Evolutionary conservation across 2,329 filamentous ascomycete genomes (phyloP).

Genomic region (Clarireedia monteithiana): DNA sequence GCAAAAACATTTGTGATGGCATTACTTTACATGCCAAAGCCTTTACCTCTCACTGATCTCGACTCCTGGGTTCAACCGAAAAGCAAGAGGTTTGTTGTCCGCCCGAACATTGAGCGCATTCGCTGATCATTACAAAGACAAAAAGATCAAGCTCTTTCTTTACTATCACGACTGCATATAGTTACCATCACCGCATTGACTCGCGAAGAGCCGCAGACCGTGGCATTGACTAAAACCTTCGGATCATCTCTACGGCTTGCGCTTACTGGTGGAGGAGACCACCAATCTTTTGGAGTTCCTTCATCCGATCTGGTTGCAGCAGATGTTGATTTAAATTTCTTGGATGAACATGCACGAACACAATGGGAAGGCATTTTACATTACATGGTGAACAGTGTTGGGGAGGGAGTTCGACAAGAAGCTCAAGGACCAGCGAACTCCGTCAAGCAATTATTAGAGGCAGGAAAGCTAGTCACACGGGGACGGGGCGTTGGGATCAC

Average conservation of each 20-base stretch:
- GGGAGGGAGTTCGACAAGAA: conserved; percentile 39
- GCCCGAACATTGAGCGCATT: neutral
- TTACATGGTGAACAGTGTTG: conserved; percentile 80
- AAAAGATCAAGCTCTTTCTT: conserved; percentile 75
- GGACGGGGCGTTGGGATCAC: conserved; percentile 65
- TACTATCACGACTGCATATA: conserved; percentile 82
- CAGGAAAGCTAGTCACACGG: conserved; percentile 70
- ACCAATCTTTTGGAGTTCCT: conserved; percentile 86
- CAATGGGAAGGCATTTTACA: conserved; percentile 97
- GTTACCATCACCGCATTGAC: conserved; percentile 55
- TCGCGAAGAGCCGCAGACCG: conserved; percentile 59
- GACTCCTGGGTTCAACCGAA: conserved; percentile 77
- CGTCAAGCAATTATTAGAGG: conserved; percentile 76
- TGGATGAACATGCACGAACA: conserved; percentile 77
- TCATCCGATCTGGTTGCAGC: conserved; percentile 55
- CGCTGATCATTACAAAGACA: conserved; percentile 42
- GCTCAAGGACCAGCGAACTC: conserved; percentile 58
- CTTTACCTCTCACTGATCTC: conserved; percentile 71
- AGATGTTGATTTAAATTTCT: conserved; percentile 59
- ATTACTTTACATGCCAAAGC: conserved; percentile 80
- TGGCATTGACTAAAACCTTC: conserved; percentile 76
- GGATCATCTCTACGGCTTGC: conserved; percentile 75
- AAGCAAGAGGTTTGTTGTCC: conserved; percentile 41
- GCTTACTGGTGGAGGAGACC: conserved; percentile 76
- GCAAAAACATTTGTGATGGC: conserved; percentile 96